phyloP scores from a whole-genome alignment of 1,284 basidiomycete species.

The Inonotus obliquus region DNA sequence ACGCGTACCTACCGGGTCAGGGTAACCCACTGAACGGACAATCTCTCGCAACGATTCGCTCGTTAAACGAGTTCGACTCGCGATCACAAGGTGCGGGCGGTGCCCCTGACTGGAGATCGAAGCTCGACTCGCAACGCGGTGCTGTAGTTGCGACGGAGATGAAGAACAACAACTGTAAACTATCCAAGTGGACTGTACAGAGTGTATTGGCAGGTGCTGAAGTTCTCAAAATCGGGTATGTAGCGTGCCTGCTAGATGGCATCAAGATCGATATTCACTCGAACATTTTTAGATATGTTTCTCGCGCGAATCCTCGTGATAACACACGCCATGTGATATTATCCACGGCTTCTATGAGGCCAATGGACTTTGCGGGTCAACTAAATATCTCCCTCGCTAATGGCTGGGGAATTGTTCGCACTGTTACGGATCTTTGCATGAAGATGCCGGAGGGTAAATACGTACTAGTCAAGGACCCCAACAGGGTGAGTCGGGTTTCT shows the following conservation, averaged over 20 bases:
- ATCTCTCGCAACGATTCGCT: constrained; percentile 86
- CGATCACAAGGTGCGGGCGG: constrained; percentile 86
- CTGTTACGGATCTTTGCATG: constrained; percentile 87
- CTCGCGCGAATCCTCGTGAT: constrained; percentile 90
- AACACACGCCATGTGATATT: constrained; percentile 94
- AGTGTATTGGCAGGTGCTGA: constrained; percentile 95
- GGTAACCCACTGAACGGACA: constrained; percentile 70
- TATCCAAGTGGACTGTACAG: constrained; percentile 97
- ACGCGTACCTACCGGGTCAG: constrained; percentile 74
- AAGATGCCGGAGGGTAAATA: constrained; percentile 97
- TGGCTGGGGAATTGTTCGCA: constrained; percentile 98
- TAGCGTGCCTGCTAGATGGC: constrained; percentile 17
- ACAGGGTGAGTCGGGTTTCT: constrained; percentile 63
- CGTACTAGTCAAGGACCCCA: constrained; percentile 92
- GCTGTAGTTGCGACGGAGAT: constrained; percentile 99
- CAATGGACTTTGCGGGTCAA: constrained; percentile 90
- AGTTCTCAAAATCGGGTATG: constrained; percentile 94
- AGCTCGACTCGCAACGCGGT: constrained; percentile 94
- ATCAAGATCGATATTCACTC: constrained; percentile 6
- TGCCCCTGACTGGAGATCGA: constrained; percentile 95
- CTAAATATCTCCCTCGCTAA: constrained; percentile 95
- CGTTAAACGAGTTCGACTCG: constrained; percentile 97
- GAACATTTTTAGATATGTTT: constrained; percentile 68
- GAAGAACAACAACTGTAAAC: constrained; percentile 99
- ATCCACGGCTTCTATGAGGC: constrained; percentile 93